A percentile compares a stretch with the other conserved stretches of the same genome.
Evolutionary conservation across 768 basidiomycete species (phyloP).

Genomic region (Pisolithus orientalis): DNA sequence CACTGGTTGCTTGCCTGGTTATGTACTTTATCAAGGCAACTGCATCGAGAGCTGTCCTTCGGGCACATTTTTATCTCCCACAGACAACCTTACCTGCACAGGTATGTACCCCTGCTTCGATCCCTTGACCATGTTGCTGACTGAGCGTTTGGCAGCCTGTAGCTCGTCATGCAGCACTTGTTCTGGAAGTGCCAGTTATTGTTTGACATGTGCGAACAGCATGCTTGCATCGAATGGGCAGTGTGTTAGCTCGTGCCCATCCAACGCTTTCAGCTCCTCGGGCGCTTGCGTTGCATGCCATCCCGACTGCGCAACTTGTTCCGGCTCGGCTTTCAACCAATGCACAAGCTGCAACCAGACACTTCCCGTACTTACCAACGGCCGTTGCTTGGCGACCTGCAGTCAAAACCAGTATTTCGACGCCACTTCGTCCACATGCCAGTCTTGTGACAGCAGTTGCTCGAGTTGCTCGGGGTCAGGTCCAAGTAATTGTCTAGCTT

Average conservation of each 20-base stretch:
- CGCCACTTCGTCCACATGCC: slow-evolving; percentile 52
- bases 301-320: slow-evolving; percentile 80
- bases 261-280: slow-evolving; percentile 59
- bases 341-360: slow-evolving; percentile 65
- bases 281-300: slow-evolving; percentile 73
- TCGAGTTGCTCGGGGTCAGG: slow-evolving; percentile 73
- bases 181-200: slow-evolving; percentile 58
- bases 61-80: slow-evolving; percentile 65
- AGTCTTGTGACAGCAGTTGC: slow-evolving; percentile 70
- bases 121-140: background rate
- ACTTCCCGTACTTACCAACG: slow-evolving; percentile 67
- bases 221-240: slow-evolving; percentile 66
- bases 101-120: slow-evolving; percentile 37
- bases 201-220: slow-evolving; percentile 63
- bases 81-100: slow-evolving; percentile 69
- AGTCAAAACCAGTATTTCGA: slow-evolving; percentile 70
- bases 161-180: slow-evolving; percentile 72
- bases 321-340: slow-evolving; percentile 71
- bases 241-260: slow-evolving; percentile 72
- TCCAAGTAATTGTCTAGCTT: slow-evolving; percentile 64
- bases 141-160: slow-evolving; percentile 42
- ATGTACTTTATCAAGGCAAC: slow-evolving; percentile 59
- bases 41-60: slow-evolving; percentile 69
- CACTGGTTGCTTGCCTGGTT: slow-evolving; percentile 74
- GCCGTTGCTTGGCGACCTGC: slow-evolving; percentile 76